Evolutionary conservation across 805 yeast genomes (phyloP).

Genomic region (Hermanozyma aechmeae): DNA sequence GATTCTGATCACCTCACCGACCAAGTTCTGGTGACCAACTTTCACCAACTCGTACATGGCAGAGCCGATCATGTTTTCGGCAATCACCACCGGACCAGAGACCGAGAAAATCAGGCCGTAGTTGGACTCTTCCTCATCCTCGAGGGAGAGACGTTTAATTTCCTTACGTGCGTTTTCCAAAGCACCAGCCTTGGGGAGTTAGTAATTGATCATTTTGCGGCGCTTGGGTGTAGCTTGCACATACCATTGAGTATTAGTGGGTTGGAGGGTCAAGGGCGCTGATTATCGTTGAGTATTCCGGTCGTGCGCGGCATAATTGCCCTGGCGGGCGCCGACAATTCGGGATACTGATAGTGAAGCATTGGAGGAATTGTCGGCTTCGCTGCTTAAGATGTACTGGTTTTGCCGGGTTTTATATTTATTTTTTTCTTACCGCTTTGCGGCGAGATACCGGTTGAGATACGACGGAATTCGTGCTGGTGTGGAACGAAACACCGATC

Average conservation of each 20-base stretch:
- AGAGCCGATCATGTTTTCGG: slow-evolving; percentile 98
- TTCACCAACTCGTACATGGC: slow-evolving; percentile 99
- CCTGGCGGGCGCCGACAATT: too few relatives aligned
- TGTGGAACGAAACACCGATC: too few relatives aligned
- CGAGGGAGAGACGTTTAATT: slow-evolving; percentile 75
- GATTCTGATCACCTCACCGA: slow-evolving; percentile 97
- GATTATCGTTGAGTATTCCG: background rate
- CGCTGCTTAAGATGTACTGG: too few relatives aligned
- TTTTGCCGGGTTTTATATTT: too few relatives aligned
- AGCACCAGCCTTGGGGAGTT: slow-evolving; percentile 77
- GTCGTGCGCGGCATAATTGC: background rate
- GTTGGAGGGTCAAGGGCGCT: background rate
- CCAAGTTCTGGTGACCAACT: slow-evolving; percentile 94
- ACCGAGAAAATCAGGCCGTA: slow-evolving; percentile 90
- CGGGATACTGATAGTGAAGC: too few relatives aligned
- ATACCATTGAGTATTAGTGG: background rate
- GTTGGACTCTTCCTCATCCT: slow-evolving; percentile 59
- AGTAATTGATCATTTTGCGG: background rate
- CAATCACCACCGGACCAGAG: slow-evolving; percentile 96
- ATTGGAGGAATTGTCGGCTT: too few relatives aligned
- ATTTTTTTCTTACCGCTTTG: too few relatives aligned
- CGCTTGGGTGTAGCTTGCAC: background rate
- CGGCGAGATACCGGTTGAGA: too few relatives aligned
- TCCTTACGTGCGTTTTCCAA: slow-evolving; percentile 94
- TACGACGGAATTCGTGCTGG: too few relatives aligned